phyloP scores from a whole-genome alignment of 164 flowering plant genomes.

The Akebia trifoliata region DNA sequence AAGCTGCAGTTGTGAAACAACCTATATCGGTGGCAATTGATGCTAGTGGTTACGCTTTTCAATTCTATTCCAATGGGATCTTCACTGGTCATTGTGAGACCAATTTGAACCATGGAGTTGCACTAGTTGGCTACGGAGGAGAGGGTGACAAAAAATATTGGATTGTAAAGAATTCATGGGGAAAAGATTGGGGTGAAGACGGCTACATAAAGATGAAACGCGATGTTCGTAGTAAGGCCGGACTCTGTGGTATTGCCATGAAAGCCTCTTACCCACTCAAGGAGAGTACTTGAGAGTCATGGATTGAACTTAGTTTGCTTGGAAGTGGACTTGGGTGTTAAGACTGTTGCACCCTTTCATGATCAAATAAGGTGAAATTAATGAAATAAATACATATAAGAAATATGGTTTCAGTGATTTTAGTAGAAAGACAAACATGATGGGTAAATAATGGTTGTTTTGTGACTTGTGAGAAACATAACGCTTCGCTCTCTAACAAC shows the following conservation, averaged over 20 bases:
- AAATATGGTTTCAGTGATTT: no score
- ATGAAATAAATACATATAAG: no score
- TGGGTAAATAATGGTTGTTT: no score
- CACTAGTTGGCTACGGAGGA: constrained; percentile 14
- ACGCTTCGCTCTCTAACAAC: no score
- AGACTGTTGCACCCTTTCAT: no score
- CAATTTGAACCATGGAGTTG: constrained; percentile 11
- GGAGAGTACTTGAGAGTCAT: neutral
- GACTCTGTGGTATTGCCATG: constrained; percentile 15
- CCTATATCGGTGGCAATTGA: constrained; percentile 15
- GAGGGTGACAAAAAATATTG: neutral
- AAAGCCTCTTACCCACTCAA: constrained; percentile 9
- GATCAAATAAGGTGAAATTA: no score
- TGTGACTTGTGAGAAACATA: no score
- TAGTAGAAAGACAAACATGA: no score
- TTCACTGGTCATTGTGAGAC: constrained; percentile 7
- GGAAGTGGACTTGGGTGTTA: no score
- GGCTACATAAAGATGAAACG: constrained; percentile 11
- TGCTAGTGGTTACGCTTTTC: constrained; percentile 1
- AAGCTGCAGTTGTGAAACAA: constrained; percentile 11
- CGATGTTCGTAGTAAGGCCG: neutral
- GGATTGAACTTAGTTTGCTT: no score
- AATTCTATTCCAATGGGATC: constrained; percentile 6
- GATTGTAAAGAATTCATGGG: constrained; percentile 19
- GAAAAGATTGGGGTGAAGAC: constrained; percentile 10